Conservation (phyloP, 805 yeast genomes). For the Candida easanensis region DNA sequence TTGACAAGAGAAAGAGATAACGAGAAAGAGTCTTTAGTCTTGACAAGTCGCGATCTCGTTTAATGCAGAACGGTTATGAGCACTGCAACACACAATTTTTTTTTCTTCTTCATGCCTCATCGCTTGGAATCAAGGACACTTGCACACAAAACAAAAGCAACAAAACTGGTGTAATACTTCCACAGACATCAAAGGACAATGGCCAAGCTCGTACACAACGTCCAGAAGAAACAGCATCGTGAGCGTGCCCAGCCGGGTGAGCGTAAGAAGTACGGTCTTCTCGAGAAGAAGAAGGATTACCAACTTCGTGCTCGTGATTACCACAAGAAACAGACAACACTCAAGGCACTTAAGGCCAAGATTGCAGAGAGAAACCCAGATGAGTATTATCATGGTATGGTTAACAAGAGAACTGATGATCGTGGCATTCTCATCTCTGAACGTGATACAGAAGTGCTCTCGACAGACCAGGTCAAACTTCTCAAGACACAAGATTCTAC, state of each 20-base stretch:
- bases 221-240: slow-evolving; percentile 93
- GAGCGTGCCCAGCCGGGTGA: slow-evolving; percentile 86
- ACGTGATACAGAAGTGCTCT: slow-evolving; percentile 57
- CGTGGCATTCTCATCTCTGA: slow-evolving; percentile 67
- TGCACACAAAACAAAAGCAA: background rate
- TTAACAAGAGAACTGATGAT: slow-evolving; percentile 59
- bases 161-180: background rate
- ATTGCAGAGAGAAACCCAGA: slow-evolving; percentile 82
- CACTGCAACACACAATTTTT: background rate
- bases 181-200: slow-evolving; percentile 32
- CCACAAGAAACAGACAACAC: slow-evolving; percentile 53
- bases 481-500: slow-evolving; percentile 89
- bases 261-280: slow-evolving; percentile 73
- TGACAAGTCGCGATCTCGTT: background rate
- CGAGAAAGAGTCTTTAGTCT: too few relatives aligned
- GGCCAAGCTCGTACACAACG: slow-evolving; percentile 82
- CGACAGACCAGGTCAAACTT: slow-evolving; percentile 74
- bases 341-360: slow-evolving; percentile 71
- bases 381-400: slow-evolving; percentile 96
- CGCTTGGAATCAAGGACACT: background rate
- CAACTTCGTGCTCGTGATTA: slow-evolving; percentile 65
- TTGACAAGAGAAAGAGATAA: too few relatives aligned
- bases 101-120: background rate
- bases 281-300: slow-evolving; percentile 91
- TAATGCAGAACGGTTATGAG: background rate